Base-by-base conservation (phyloP, 768 basidiomycete species). In the Suillus plorans region DNA sequence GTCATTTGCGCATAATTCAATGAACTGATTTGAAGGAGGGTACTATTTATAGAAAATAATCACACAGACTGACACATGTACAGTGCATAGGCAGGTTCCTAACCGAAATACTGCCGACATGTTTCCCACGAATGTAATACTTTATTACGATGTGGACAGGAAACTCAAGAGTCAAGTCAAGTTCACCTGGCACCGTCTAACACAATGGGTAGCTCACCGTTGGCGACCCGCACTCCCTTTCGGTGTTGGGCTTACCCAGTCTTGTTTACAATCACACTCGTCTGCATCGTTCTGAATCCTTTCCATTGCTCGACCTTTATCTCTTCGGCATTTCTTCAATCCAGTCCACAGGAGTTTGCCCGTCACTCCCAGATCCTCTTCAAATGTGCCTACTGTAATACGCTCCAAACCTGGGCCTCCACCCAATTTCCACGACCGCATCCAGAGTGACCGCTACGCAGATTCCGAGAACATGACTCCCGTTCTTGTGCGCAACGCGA, bases 401-500 rank as follows among this genome's bases (percentile, higher is more conserved):
- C 69, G 77, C 36, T 64, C 72, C 62, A 67, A 78, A 60, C 74
- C 85, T 34, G 85, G 82, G 0, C 81, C 84, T 31, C 77, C 83
- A 12, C 47, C 69, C 0, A 68, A 83, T 63, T 90, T 89, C 64
- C 70, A 80, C 65, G 60, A 72, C 18, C 84, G 90, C 8, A 73
- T 75, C 7, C 72, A 77, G 55, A 92, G 89, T 10, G 91, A 92
- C 73, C 82, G 91, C 5, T 91, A 85, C 69, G 86, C 80, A 10
- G 78, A 78, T 2, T 28, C 49, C 28, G 36, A 18, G 28, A 89
- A 87, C 3, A 90, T 92, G 4, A 80, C 79, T 60, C 80, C 91
- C 2, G 80, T 85, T 6, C 79, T 91, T 59, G 83, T 95, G 63
- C 84, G 80, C 73, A 91, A 94, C 67, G 93, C 88, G 36, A 91